Percentiles rank a stretch among this genome's conserved stretches.
These are phyloP conservation scores for Hyphodiscus hymeniophilus DNA, from an alignment of 495 filamentous ascomycete genomes.

Conservation along the genomic window DNA sequence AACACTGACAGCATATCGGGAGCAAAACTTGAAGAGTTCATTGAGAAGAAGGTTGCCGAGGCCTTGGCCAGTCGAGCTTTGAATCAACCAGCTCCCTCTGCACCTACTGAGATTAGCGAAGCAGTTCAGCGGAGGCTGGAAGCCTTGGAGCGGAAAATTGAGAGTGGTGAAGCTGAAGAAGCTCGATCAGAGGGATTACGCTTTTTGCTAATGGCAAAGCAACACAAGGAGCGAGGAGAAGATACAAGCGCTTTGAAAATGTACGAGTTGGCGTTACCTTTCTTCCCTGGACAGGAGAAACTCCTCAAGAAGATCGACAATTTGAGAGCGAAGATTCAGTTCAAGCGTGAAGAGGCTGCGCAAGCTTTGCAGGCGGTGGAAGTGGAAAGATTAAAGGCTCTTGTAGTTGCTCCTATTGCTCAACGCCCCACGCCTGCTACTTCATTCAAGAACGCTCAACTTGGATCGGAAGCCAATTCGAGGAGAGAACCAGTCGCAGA, in stretches of 20 bases:
- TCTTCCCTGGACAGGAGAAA: conserved; percentile 82
- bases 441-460: conserved; percentile 7
- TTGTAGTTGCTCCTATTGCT: conserved; percentile 10
- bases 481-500: conserved; percentile 3
- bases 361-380: background rate
- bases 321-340: conserved; percentile 53
- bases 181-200: conserved; percentile 70
- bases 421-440: conserved; percentile 11
- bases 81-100: conserved; percentile 36
- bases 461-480: background rate
- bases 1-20: conserved; percentile 50
- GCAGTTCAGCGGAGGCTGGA: conserved; percentile 76
- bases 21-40: conserved; percentile 79
- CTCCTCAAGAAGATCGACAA: conserved; percentile 67
- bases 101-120: conserved; percentile 56
- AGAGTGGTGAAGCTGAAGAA: conserved; percentile 54
- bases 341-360: conserved; percentile 27
- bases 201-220: conserved; percentile 81
- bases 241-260: conserved; percentile 70
- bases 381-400: conserved; percentile 6
- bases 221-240: conserved; percentile 78
- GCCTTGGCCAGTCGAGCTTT: conserved; percentile 65
- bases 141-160: conserved; percentile 72
- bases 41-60: conserved; percentile 84
- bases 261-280: conserved; percentile 76